Conservation (phyloP, 2,329 filamentous ascomycete species). For the Annulohypoxylon truncatum region DNA sequence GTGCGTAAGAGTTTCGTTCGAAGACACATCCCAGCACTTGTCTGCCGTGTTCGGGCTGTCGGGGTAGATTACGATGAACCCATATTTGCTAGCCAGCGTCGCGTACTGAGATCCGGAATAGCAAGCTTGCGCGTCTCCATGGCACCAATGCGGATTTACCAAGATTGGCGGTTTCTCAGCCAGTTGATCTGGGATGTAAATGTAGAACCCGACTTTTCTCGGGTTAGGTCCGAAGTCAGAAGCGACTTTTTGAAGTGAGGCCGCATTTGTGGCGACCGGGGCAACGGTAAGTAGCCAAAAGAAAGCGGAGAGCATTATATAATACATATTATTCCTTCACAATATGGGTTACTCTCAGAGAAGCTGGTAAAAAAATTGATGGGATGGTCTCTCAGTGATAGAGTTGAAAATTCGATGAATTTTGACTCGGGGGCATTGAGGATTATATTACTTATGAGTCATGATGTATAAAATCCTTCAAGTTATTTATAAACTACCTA, state of each 20-base stretch:
- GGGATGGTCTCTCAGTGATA: background rate
- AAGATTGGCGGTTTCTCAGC: slow-evolving; percentile 61
- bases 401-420: background rate
- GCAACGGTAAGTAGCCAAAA: slow-evolving; percentile 17
- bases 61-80: slow-evolving; percentile 49
- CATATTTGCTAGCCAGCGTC: slow-evolving; percentile 62
- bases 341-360: background rate
- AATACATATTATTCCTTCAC: slow-evolving; percentile 14
- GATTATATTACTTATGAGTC: slow-evolving; percentile 1
- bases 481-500: background rate
- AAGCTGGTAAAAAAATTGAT: background rate
- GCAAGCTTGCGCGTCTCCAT: slow-evolving; percentile 62
- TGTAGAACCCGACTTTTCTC: slow-evolving; percentile 63
- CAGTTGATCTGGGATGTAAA: slow-evolving; percentile 59
- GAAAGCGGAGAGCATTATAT: background rate
- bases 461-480: background rate
- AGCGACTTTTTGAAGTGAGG: slow-evolving; percentile 48
- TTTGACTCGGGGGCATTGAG: too few species aligned
- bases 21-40: slow-evolving; percentile 70
- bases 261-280: slow-evolving; percentile 28
- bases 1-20: slow-evolving; percentile 49
- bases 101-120: slow-evolving; percentile 65
- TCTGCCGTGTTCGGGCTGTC: slow-evolving; percentile 52
- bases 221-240: slow-evolving; percentile 59
- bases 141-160: slow-evolving; percentile 69